These are phyloP conservation scores for Porphyra umbilicalis DNA, from an alignment of 31 red algal species.

Conservation along the genomic window DNA sequence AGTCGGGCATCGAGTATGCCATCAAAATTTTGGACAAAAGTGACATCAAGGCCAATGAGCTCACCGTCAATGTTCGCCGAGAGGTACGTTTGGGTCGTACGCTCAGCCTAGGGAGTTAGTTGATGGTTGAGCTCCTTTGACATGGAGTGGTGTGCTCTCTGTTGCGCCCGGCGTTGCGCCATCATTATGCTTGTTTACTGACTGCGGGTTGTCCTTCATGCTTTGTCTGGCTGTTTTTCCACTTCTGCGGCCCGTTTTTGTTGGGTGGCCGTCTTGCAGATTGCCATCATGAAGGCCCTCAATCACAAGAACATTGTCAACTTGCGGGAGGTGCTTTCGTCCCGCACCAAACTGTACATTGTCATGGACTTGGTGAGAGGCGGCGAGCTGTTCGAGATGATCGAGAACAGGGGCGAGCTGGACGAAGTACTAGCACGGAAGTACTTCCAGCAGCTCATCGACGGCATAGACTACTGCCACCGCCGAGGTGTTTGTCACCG, in stretches of 20 bases:
- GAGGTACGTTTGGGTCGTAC: constrained; percentile 9
- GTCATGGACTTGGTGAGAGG: constrained; percentile 69
- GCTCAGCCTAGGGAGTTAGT: not conserved
- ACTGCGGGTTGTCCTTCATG: not conserved
- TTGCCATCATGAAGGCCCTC: constrained; percentile 87
- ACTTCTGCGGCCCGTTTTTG: not conserved
- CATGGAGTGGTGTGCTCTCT: not conserved
- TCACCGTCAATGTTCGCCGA: constrained; percentile 72
- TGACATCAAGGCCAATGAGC: constrained; percentile 68
- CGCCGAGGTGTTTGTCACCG: constrained; percentile 59
- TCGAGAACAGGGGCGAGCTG: constrained; percentile 36
- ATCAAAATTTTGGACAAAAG: constrained; percentile 86
- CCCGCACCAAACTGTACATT: constrained; percentile 53
- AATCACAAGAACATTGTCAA: constrained; percentile 79
- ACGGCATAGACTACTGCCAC: constrained; percentile 65
- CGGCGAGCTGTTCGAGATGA: constrained; percentile 62
- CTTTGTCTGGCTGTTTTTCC: not conserved
- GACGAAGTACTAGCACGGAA: constrained; percentile 47
- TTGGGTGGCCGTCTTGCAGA: not conserved
- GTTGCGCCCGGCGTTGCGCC: not conserved
- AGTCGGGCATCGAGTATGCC: constrained; percentile 31
- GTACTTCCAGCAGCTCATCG: constrained; percentile 67
- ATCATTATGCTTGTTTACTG: not conserved
- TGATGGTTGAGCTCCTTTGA: not conserved
- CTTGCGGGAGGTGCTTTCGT: constrained; percentile 49